Evolutionary conservation across 1,284 basidiomycete species (phyloP).

Genomic region (Pterulicium gracile): DNA sequence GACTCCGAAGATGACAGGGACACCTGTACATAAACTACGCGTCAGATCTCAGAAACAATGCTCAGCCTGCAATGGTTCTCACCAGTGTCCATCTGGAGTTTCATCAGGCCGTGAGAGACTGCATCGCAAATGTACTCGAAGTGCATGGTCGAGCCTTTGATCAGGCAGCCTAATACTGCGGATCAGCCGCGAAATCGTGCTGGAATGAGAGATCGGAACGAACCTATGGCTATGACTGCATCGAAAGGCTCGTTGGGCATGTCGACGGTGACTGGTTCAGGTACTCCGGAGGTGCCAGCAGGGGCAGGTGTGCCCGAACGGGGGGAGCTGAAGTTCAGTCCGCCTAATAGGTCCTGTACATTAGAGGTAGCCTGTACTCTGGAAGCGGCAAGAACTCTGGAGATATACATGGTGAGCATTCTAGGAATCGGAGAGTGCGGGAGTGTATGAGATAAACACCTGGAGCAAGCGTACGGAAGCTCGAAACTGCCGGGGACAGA

Average conservation of each 20-base stretch:
- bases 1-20: conserved; percentile 96
- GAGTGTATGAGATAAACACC: conserved; percentile 38
- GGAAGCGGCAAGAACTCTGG: conserved; percentile 75
- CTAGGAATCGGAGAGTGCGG: not conserved
- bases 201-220: not conserved
- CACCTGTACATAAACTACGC: conserved; percentile 22
- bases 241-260: conserved; percentile 70
- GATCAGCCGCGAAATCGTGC: not conserved
- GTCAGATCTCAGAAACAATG: too few species aligned
- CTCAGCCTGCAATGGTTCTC: too few species aligned
- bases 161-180: conserved; percentile 47
- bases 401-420: conserved; percentile 1
- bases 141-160: conserved; percentile 97
- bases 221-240: conserved; percentile 90
- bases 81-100: conserved; percentile 80
- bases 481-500: conserved; percentile 92
- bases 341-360: conserved; percentile 72
- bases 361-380: conserved; percentile 68
- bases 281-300: conserved; percentile 11
- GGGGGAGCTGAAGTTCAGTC: conserved; percentile 39
- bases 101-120: conserved; percentile 90
- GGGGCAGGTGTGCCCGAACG: conserved; percentile 39
- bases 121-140: conserved; percentile 97
- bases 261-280: conserved; percentile 13
- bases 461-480: conserved; percentile 78